Evolutionary conservation across 2,329 filamentous ascomycete species (phyloP).

Genomic region (Alternaria sp.): DNA sequence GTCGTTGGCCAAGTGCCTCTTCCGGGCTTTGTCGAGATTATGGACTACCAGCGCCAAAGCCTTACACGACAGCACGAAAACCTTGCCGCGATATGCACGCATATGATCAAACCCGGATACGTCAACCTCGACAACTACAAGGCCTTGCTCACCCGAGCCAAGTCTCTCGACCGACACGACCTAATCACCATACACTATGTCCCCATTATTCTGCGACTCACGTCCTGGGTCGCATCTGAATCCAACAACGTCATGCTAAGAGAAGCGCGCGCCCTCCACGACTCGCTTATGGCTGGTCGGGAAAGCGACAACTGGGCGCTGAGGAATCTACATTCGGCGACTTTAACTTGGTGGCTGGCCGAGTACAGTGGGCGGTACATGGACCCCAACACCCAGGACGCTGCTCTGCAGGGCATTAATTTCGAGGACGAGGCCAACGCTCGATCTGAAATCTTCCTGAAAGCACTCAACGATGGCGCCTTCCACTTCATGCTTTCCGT

Average conservation of each 20-base stretch:
- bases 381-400: slow-evolving; percentile 71
- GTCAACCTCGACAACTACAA: slow-evolving; percentile 77
- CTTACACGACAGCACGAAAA: slow-evolving; percentile 90
- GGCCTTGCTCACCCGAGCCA: slow-evolving; percentile 72
- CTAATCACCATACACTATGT: slow-evolving; percentile 79
- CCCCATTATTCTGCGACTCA: slow-evolving; percentile 79
- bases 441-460: slow-evolving; percentile 76
- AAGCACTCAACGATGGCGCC: slow-evolving; percentile 84
- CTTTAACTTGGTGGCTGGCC: slow-evolving; percentile 86
- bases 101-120: slow-evolving; percentile 79
- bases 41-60: slow-evolving; percentile 82
- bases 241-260: slow-evolving; percentile 70
- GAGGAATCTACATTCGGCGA: slow-evolving; percentile 78
- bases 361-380: slow-evolving; percentile 93
- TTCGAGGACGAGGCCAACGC: slow-evolving; percentile 72
- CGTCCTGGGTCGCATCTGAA: slow-evolving; percentile 80
- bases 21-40: slow-evolving; percentile 75
- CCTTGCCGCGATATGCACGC: slow-evolving; percentile 80
- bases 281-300: slow-evolving; percentile 70
- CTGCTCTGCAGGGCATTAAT: slow-evolving; percentile 63
- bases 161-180: slow-evolving; percentile 80
- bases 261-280: slow-evolving; percentile 76
- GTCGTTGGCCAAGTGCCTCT: slow-evolving; percentile 74
- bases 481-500: slow-evolving; percentile 91
- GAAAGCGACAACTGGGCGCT: slow-evolving; percentile 77